Base-by-base conservation (phyloP, 768 basidiomycete genomes). In the Rhizopogon sp. region DNA sequence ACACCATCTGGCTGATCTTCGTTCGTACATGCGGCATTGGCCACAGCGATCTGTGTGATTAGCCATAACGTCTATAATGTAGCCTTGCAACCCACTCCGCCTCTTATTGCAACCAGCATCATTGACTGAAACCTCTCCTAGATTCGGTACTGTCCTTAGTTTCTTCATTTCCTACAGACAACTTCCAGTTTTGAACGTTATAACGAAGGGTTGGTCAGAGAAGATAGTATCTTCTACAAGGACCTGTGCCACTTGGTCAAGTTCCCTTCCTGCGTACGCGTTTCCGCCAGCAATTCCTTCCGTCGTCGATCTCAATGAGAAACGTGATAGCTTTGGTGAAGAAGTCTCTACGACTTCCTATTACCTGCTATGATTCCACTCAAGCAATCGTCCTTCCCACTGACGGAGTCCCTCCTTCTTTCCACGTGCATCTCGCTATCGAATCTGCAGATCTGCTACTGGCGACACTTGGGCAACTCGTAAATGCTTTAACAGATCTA, bases 131-230 rank as follows among this genome's bases (percentile, higher is more conserved):
- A 78, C 72, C n/a, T 60, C 77, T 17, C 22, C 22, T 55, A 74
- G 75, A 22, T 58, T 76, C 39, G 76, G 87, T 76, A 87, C 85
- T 5, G 83, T 88, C 1, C 74, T 88, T 25, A 87, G 87, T 76
- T 88, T 88, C 59, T 79, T 88, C 37, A 81, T 88, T 50, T 85
- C 85, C 0, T 87, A 85, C 65, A 67, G 55, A 87, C 85, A 10
- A 87, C 84, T 10, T 82, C 85, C 4, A 85, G 84, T 39, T 87
- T 86, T 60, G 85, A 87, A 65, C 72, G 85, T 17, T 88, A 88
- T 66, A 88, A 88, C 54, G 87, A 89, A 61, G 87, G 87, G 25
- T 25, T 25, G 4, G 25, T 22, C 71, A 86, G 51, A 70, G 77
- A 77, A 63, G 76, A 76, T 51, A 70, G 70, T 28, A 64, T 65